Base-by-base conservation (phyloP, 1,284 basidiomycete species). In the Cerrena zonata region DNA sequence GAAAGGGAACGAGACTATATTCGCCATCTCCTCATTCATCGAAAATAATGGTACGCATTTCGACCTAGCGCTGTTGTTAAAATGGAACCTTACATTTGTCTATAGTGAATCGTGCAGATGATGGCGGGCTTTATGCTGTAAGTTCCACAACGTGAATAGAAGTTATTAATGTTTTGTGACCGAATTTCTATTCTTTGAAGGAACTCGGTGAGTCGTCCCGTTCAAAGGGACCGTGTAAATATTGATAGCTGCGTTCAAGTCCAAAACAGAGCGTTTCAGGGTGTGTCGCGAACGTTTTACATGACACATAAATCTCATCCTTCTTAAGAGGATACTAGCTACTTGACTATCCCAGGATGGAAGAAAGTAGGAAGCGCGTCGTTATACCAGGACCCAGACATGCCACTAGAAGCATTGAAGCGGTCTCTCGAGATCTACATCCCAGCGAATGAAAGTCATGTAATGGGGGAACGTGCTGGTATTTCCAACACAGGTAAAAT, bases 121-220 rank as follows among this genome's bases (percentile, higher is more conserved):
- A 49, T 46, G 48, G 48, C 22, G 48, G 48, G 12, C 39, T 49
- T 21, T 49, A 49, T 25, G 48, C 48, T 4, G 48, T 49, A n/a
- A 26, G 48, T 15, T 41, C 12, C 19, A 11, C 11, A 10, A 11
- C 21, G n/a, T n/a, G n/a, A n/a, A n/a, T n/a, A n/a, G n/a, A n/a
- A n/a, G n/a, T n/a, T n/a, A n/a, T n/a, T 15, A 11, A 22, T 41
- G 11, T 11, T 22, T 19, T 13, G 21, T 22, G 21, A 13, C 12
- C 10, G 21, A n/a, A n/a, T n/a, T n/a, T n/a, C n/a, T n/a, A n/a
- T n/a, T n/a, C n/a, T n/a, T 22, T 22, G 10, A 15, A 41, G 40
- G 40, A 41, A 22, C 40, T 41, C 15, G 23, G 44, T 49, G 11
- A 13, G 37, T 26, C 25, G 21, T 49, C 22, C 19, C 34, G 23